phyloP scores from a whole-genome alignment of 805 yeast species.

The Candida berthetii region DNA sequence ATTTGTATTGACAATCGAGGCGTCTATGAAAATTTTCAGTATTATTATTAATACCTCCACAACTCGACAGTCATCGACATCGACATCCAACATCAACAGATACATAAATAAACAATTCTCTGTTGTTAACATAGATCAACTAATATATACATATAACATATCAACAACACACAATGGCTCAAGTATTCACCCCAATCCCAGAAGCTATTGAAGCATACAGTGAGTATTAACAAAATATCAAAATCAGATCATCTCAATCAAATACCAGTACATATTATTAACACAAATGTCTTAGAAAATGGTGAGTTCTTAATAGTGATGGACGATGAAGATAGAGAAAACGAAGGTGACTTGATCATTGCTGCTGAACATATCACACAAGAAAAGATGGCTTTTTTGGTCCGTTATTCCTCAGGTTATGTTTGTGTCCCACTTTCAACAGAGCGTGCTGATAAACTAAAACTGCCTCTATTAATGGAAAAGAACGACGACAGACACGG shows the following conservation, averaged over 20 bases:
- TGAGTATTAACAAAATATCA: slow-evolving; percentile 25
- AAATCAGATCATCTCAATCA: too few species aligned
- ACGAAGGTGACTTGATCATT: slow-evolving; percentile 93
- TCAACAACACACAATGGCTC: neutral
- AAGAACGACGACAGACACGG: slow-evolving; percentile 77
- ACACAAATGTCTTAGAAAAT: slow-evolving; percentile 8
- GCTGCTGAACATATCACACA: slow-evolving; percentile 83
- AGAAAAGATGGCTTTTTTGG: slow-evolving; percentile 90
- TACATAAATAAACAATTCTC: too few species aligned
- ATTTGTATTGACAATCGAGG: too few species aligned
- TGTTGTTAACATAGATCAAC: too few species aligned
- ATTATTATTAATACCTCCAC: too few species aligned
- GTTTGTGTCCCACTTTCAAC: slow-evolving; percentile 86
- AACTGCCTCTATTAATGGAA: slow-evolving; percentile 66
- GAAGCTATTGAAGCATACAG: slow-evolving; percentile 70
- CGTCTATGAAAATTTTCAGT: too few species aligned
- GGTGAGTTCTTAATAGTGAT: slow-evolving; percentile 79
- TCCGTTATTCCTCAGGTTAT: slow-evolving; percentile 83
- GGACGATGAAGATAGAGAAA: slow-evolving; percentile 95
- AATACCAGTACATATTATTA: too few species aligned
- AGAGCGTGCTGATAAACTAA: slow-evolving; percentile 71
- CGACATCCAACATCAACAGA: too few species aligned
- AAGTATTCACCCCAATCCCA: slow-evolving; percentile 48
- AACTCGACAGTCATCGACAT: too few species aligned
- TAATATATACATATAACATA: too few species aligned